Percentiles rank a stretch among this genome's conserved stretches.
These are phyloP conservation scores for Aureoboletus auriporus DNA, from an alignment of 768 basidiomycete species.

Conservation along the genomic window DNA sequence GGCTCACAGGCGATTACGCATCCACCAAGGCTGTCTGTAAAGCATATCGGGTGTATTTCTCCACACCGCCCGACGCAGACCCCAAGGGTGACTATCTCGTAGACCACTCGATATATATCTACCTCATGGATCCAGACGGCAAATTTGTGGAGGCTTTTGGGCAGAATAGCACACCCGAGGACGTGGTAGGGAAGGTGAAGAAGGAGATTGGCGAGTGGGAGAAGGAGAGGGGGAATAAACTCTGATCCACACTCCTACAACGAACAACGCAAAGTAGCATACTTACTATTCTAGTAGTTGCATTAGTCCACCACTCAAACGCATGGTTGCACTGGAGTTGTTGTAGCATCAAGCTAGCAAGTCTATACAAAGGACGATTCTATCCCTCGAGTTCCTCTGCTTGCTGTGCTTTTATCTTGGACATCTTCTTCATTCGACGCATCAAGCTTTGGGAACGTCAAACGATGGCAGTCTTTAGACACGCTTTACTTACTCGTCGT, in stretches of 20 bases:
- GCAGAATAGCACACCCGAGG: constrained; percentile 65
- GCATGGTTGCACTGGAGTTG: neutral
- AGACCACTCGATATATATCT: constrained; percentile 95
- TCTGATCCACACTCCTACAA: constrained; percentile 15
- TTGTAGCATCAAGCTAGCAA: neutral
- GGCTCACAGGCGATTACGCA: constrained; percentile 83
- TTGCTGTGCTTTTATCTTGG: constrained; percentile 59
- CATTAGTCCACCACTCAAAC: constrained; percentile 15
- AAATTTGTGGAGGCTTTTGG: constrained; percentile 97
- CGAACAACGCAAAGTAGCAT: neutral
- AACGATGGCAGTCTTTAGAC: neutral
- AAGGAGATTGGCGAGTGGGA: constrained; percentile 47
- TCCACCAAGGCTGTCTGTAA: constrained; percentile 87
- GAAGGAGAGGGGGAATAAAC: constrained; percentile 30
- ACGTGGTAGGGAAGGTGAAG: constrained; percentile 60
- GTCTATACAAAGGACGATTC: constrained; percentile 18
- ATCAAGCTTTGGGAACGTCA: constrained; percentile 55
- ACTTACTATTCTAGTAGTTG: constrained; percentile 12
- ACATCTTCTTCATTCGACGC: constrained; percentile 81
- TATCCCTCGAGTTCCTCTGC: constrained; percentile 36
- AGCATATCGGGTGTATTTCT: constrained; percentile 97
- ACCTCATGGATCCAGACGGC: constrained; percentile 95
- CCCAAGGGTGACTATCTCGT: constrained; percentile 94
- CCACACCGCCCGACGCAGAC: constrained; percentile 85
- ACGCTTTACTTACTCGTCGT: constrained; percentile 73